Conservation (phyloP, 2,329 filamentous ascomycete genomes). For the Scedosporium aurantiacum region DNA sequence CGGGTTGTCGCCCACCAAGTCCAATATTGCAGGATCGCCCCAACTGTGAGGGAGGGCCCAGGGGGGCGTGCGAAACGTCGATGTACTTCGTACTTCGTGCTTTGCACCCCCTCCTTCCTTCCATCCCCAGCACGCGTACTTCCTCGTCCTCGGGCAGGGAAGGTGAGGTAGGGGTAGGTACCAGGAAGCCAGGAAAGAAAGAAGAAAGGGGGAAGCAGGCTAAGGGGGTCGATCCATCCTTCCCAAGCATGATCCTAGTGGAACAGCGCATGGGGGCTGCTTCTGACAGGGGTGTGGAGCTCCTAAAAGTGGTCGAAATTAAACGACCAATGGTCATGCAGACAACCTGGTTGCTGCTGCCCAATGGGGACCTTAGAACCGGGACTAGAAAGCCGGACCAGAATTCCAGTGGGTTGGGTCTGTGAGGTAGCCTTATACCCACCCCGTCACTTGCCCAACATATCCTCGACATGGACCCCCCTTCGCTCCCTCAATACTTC, state of each 20-base stretch:
- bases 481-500: neutral
- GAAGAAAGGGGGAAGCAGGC: constrained; percentile 21
- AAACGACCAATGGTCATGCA: constrained; percentile 38
- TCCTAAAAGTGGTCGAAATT: constrained; percentile 28
- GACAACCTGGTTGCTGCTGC: constrained; percentile 33
- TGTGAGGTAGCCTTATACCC: neutral
- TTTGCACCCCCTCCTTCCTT: too few relatives aligned
- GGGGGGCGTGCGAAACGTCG: neutral
- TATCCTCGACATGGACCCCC: neutral
- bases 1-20: neutral
- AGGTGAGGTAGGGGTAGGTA: constrained; percentile 18
- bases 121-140: neutral
- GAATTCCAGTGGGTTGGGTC: constrained; percentile 22
- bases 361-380: constrained; percentile 38
- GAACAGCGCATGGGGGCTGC: constrained; percentile 40
- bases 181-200: constrained; percentile 11
- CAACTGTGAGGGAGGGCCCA: neutral
- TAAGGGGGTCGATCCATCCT: neutral
- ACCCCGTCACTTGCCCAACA: neutral
- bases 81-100: neutral
- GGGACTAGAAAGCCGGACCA: constrained; percentile 33
- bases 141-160: constrained; percentile 8
- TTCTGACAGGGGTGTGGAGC: constrained; percentile 34
- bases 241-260: constrained; percentile 12
- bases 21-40: constrained; percentile 5